Base-by-base conservation (phyloP, 2,329 filamentous ascomycete genomes). In the Botrytis sinoallii region DNA sequence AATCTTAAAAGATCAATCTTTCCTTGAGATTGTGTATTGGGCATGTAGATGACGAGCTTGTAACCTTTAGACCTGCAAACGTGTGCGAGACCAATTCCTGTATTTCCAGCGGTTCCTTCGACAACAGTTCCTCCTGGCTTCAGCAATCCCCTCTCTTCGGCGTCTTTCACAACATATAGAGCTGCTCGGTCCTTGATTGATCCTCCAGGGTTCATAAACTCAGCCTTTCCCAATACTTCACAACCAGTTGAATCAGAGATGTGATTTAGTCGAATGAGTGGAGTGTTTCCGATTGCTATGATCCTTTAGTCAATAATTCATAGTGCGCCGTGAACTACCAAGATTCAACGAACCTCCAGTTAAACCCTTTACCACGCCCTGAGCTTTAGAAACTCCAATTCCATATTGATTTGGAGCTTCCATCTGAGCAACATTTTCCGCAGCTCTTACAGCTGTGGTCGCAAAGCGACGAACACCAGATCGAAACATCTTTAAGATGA, bases 21-120 rank as follows among this genome's bases (percentile, higher is more conserved):
- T 82, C 95, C 96, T 85, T 97, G 95, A 32, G 95, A 97, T 85
- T 98, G 96, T 67, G 95, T 98, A 86, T 99, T 93, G 79, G 96
- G 96, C 96, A 99, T 98, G 89, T 98, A 99, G 82, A 99, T 99
- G 81, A 98, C 95, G 69, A 97, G 90, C 82, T 92, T 92, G 88
- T 99, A 98, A 59, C 95, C 96, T 79, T 92, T 92, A 55, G 92
- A 93, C 75, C 95, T 90, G 85, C 96, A 98, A 73, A 99, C 96
- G 84, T 98, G 96, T 32, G 96, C 96, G 61, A 99, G 92, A 2
- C 96, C 96, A 83, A 99, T 99, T 77, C 96, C 96, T 44, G 96
- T 99, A 86, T 98, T 99, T 71, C 96, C 96, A 0, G 96, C 96
- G 8, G 96, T 99, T 75, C 96, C 96, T 85, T 99, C 96, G 74